Percentiles rank a stretch among this genome's conserved stretches.
phyloP scores from a whole-genome alignment of 306 rosid genomes.

The Lathyrus tuberosus region DNA sequence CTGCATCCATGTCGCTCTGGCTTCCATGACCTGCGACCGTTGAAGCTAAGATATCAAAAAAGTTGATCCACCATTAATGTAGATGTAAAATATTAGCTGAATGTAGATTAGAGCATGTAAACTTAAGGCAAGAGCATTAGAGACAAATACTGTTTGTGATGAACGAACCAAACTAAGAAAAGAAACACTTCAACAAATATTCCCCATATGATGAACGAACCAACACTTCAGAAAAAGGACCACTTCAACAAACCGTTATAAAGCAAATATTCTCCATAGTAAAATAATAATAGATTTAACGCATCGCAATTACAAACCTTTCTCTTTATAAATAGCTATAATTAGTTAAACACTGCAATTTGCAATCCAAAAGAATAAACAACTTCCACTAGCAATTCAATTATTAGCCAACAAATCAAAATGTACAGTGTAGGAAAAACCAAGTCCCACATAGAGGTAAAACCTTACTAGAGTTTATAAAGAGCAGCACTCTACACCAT shows the following conservation, averaged over 20 bases:
- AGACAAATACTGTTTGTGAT: constrained; percentile 21
- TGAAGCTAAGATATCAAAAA: constrained; percentile 34
- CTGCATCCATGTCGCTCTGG: constrained; percentile 93
- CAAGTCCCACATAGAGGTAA: too few relatives aligned
- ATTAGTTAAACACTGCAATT: too few relatives aligned
- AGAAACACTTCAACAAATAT: neutral
- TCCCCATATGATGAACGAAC: constrained; percentile 11
- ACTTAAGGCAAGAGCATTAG: constrained; percentile 1
- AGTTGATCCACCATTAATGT: constrained; percentile 20
- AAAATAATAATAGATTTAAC: constrained; percentile 20
- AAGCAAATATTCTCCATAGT: constrained; percentile 6
- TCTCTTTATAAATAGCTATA: neutral
- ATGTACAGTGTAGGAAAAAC: too few relatives aligned
- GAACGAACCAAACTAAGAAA: constrained; percentile 14
- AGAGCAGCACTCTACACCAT: too few relatives aligned
- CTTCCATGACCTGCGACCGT: constrained; percentile 71
- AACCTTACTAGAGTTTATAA: too few relatives aligned
- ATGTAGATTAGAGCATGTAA: neutral
- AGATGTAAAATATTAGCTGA: constrained; percentile 18
- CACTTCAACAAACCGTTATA: constrained; percentile 3
- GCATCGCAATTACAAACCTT: neutral
- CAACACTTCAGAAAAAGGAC: neutral
- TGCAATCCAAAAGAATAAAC: too few relatives aligned
- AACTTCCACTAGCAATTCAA: too few relatives aligned
- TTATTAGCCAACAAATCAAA: too few relatives aligned